These are phyloP conservation scores for Ballota nigra DNA, from an alignment of 257 asterid genomes.

Conservation along the genomic window DNA sequence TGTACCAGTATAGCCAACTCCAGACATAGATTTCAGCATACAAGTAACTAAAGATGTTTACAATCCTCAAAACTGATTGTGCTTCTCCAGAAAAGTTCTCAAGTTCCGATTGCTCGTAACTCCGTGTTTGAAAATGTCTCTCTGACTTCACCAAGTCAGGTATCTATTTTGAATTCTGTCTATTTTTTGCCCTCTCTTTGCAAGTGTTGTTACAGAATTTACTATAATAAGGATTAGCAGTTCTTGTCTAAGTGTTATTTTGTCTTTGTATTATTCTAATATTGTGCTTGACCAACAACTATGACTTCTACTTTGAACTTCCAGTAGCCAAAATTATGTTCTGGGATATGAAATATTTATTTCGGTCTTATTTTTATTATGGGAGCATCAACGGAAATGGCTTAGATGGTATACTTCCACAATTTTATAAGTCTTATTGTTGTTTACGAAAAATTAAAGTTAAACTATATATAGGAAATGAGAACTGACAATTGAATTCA, in stretches of 20 bases:
- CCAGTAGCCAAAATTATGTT: conserved; percentile 88
- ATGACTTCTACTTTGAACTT: conserved; percentile 25
- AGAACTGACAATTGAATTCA: neutral
- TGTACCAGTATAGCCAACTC: conserved; percentile 36
- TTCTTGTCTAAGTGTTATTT: no score
- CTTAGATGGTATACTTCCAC: conserved; percentile 69
- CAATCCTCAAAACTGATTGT: conserved; percentile 25
- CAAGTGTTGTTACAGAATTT: no score
- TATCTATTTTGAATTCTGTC: no score
- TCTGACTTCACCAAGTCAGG: no score
- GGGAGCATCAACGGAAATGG: conserved; percentile 79
- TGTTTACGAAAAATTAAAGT: neutral
- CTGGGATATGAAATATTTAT: conserved; percentile 91
- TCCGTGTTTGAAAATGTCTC: conserved; percentile 70
- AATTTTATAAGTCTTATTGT: conserved; percentile 45
- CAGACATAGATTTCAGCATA: conserved; percentile 26
- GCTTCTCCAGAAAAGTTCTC: conserved; percentile 43
- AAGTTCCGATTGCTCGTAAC: conserved; percentile 49
- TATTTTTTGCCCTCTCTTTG: no score
- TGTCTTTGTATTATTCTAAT: neutral
- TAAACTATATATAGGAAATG: conserved; percentile 5
- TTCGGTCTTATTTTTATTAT: conserved; percentile 58
- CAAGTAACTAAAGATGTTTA: conserved; percentile 24
- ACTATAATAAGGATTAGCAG: no score
- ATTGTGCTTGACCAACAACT: conserved; percentile 15